phyloP scores from a whole-genome alignment of 2,329 filamentous ascomycete genomes.

The Colletotrichum camelliae region DNA sequence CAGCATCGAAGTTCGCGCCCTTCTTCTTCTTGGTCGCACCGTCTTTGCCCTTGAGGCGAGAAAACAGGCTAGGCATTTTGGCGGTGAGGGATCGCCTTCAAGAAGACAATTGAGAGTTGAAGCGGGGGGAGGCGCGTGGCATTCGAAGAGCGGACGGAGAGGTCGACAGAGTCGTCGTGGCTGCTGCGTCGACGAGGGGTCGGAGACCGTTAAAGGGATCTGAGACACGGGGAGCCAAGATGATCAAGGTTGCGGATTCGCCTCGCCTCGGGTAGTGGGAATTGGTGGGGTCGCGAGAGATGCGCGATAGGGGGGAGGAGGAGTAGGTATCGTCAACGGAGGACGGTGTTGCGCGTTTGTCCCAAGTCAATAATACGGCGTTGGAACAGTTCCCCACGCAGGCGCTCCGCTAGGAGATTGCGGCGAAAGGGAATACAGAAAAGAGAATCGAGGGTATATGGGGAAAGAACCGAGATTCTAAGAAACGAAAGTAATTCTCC shows the following conservation, averaged over 20 bases:
- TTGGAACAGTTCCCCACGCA: not conserved
- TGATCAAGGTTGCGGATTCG: not conserved
- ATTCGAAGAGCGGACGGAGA: conserved; percentile 6
- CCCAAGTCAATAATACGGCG: conserved; percentile 10
- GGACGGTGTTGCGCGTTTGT: conserved; percentile 12
- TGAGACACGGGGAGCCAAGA: not conserved
- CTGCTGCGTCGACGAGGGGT: conserved; percentile 3
- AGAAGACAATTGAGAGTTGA: not conserved
- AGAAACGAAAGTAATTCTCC: conserved; percentile 8
- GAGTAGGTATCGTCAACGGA: conserved; percentile 2
- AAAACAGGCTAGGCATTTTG: conserved; percentile 64
- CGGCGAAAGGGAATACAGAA: not conserved
- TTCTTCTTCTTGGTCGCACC: conserved; percentile 71
- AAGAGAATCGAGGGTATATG: not conserved
- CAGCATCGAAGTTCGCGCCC: conserved; percentile 56
- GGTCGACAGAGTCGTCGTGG: not conserved
- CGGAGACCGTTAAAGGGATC: not conserved
- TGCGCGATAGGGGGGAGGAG: not conserved
- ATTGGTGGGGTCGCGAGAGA: not conserved
- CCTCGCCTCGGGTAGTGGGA: not conserved
- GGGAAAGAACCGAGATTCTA: not conserved
- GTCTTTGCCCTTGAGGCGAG: conserved; percentile 78
- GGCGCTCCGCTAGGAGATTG: conserved; percentile 4
- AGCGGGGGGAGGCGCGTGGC: conserved; percentile 1
- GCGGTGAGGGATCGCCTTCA: not conserved